Base-by-base conservation (phyloP, 805 yeast genomes). In the Yamadazyma tumulicola region DNA sequence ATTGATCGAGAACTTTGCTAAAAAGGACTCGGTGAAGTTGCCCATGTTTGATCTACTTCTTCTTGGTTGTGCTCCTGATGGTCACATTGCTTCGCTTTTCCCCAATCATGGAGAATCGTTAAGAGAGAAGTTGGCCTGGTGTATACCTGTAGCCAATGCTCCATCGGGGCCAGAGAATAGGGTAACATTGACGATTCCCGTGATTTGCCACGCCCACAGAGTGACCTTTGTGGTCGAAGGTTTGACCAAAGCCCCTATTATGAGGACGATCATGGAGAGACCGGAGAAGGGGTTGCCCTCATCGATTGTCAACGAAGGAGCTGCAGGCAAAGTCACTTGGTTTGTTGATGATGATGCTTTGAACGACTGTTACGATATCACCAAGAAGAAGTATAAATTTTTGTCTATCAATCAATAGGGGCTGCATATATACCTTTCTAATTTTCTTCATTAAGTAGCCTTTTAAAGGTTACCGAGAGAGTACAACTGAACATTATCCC, bases 21-120 rank as follows among this genome's bases (percentile, higher is more conserved):
- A 85, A 35, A 91, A 94, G 57, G 97, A 93, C 60, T 82, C 95
- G 12, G 98, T 93, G 37, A 88, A 89, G 62, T 72, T 91, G 42
- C 98, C 98, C 40, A 80, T 86, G 77, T 91, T 93, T 64, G 97
- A 93, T 59, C 65, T 93, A 35, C 75, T 93, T 43, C 67, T 93
- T 46, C 70, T 93, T 39, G 98, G 98, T 17, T 91, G 97, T 69
- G 98, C 98, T 1, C 97, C 97, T 3, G 98, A 91, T 59, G 98
- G 98, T 15, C 98, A 91, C 59, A 85, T 87, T 53, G 96, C 96
- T 34, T 87, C 95, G n/a, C 73, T 91, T 37, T 91, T 91, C 69
- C 98, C 98, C 15, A 82, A 83, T 55, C 93, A 85, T 52, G 72
- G 72, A 23, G 93, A 85, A 47, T 82, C 85, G 37, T 67, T 91